Percentiles rank a stretch among this genome's conserved stretches.
These are phyloP conservation scores for Fusarium clavum DNA, from an alignment of 2,329 filamentous ascomycete species.

Conservation along the genomic window DNA sequence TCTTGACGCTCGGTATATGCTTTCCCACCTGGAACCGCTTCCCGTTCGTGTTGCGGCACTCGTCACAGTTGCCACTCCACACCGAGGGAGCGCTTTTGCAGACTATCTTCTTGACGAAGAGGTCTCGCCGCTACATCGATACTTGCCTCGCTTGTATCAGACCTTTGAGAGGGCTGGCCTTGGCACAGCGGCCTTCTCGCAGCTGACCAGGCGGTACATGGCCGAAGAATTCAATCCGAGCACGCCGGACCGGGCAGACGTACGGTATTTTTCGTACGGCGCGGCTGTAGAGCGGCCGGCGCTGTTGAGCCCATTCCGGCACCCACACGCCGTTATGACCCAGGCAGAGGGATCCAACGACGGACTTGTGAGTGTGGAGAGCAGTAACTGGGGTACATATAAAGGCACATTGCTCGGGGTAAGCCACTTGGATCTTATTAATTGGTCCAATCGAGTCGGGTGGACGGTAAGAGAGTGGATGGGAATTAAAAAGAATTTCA, in stretches of 20 bases:
- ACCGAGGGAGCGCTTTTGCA: constrained; percentile 66
- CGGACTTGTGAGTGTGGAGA: constrained; percentile 74
- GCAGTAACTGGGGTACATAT: constrained; percentile 71
- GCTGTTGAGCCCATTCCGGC: constrained; percentile 73
- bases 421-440: constrained; percentile 74
- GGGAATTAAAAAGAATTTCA: constrained; percentile 69
- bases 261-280: constrained; percentile 73
- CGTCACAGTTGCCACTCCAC: constrained; percentile 67
- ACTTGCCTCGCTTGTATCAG: constrained; percentile 67
- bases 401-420: constrained; percentile 72
- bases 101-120: constrained; percentile 61
- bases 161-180: constrained; percentile 64
- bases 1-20: constrained; percentile 74
- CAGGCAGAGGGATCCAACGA: constrained; percentile 70
- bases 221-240: constrained; percentile 67
- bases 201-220: constrained; percentile 71
- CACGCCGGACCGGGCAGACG: constrained; percentile 63
- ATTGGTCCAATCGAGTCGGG: constrained; percentile 72
- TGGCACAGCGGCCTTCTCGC: constrained; percentile 69
- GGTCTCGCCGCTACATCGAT: constrained; percentile 55
- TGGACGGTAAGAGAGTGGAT: constrained; percentile 65
- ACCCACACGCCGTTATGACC: constrained; percentile 63
- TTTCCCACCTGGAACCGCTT: constrained; percentile 64
- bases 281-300: constrained; percentile 61
- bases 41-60: constrained; percentile 62